Base-by-base conservation (phyloP, 2,329 filamentous ascomycete species). In the Colletotrichum ledebouriae region DNA sequence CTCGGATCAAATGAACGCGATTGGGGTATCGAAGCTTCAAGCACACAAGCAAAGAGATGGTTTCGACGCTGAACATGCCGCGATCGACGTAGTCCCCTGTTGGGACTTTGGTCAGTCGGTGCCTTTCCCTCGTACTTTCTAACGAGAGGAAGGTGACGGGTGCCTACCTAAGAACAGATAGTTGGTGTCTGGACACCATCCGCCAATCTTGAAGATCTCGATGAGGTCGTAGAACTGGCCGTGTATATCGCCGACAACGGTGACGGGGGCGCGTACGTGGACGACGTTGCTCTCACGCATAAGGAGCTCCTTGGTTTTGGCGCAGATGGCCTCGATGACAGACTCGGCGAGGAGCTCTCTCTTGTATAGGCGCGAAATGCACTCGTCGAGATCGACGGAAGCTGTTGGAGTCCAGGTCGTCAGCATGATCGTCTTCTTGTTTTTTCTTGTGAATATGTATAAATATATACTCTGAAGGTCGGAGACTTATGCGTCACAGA, bases 221-320 rank as follows among this genome's bases (percentile, higher is more conserved):
- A 99, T 96, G 83, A 99, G 89, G 80, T 99, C 96, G 81, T 95
- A 98, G 83, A 99, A 99, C 81, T 99, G 96, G 67, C 96, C 96
- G 80, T 99, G 96, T 73, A 99, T 99, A 79, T 99, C 96, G 73
- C 96, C 96, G 44, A 99, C 96, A 10, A 99, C 96, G 15, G 96
- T 99, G 67, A 99, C 94, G 2, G 96, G 96, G 37, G 96, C 94
- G 74, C 90, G 90, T 71, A 99, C 97, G 80, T 99, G 96, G 69
- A 99, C 96, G 71, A 99, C 96, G 82, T 99, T 99, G 87, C 95
- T 98, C 89, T 99, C 96, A 78, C 97, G 95, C 96, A 99, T 99
- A 74, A 99, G 87, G 74, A 99, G 86, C 84, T 99, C 96, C 79
- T 99, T 99, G 22, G 97, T 96, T 81, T 99, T 99, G 80, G 96